A percentile compares a stretch with the other conserved stretches of the same genome.
These are phyloP conservation scores for Naganishia antarctica DNA, from an alignment of 768 basidiomycete species.

Conservation along the genomic window DNA sequence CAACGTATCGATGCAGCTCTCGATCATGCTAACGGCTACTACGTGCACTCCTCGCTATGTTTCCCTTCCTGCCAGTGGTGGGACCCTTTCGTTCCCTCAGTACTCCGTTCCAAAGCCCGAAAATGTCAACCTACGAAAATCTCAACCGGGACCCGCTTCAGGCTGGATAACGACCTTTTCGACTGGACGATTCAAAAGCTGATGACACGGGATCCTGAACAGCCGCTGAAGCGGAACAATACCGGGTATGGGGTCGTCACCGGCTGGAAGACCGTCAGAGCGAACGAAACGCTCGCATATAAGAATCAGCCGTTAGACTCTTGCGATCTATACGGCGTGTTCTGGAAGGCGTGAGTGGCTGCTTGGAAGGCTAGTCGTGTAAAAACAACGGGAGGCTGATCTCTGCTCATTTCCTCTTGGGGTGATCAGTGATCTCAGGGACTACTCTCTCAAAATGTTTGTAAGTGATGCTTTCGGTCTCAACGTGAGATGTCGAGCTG, in stretches of 20 bases:
- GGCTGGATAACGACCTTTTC: slow-evolving; percentile 2
- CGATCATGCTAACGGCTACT: too few species aligned
- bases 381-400: too few species aligned
- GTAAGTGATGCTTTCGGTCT: neutral
- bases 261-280: slow-evolving; percentile 2
- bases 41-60: too few species aligned
- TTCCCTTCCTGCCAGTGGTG: too few species aligned
- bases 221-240: neutral
- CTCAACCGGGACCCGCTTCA: neutral
- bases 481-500: too few species aligned
- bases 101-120: neutral
- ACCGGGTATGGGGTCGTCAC: neutral
- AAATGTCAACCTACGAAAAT: slow-evolving; percentile 5
- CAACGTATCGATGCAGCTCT: too few species aligned
- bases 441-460: neutral
- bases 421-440: neutral
- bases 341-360: slow-evolving; percentile 2
- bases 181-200: slow-evolving; percentile 1
- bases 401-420: too few species aligned
- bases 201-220: neutral
- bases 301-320: slow-evolving; percentile 2
- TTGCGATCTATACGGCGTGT: neutral
- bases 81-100: neutral
- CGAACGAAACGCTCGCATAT: slow-evolving; percentile 1
- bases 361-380: too few species aligned